phyloP scores from a whole-genome alignment of 176 grass and related monocot genomes.

The Avena atlantica region DNA sequence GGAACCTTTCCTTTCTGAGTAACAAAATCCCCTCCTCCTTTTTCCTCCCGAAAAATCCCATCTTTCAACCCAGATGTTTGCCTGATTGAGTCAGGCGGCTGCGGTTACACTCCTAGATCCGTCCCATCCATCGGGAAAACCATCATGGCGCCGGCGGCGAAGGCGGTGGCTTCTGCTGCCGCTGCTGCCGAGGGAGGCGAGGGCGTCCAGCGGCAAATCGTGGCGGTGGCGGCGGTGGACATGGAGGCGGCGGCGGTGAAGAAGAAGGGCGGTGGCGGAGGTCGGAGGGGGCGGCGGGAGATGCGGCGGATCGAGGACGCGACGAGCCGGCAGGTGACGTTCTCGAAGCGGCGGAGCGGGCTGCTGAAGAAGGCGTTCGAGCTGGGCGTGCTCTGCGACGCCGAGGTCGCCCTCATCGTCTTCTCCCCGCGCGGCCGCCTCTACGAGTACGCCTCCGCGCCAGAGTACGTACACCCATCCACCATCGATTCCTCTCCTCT shows the following conservation, averaged over 20 bases:
- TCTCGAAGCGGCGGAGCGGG: slow-evolving; percentile 76
- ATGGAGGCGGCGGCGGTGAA: not conserved
- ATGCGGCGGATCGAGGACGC: slow-evolving; percentile 88
- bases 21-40: slow-evolving; percentile 22
- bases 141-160: not conserved
- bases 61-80: not conserved
- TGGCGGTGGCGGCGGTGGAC: not conserved
- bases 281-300: slow-evolving; percentile 65
- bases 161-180: not conserved
- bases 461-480: slow-evolving; percentile 43
- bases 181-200: not conserved
- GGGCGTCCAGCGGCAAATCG: slow-evolving; percentile 16
- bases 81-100: slow-evolving; percentile 20
- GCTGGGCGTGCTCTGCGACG: slow-evolving; percentile 85
- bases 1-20: slow-evolving; percentile 60
- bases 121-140: not conserved
- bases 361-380: slow-evolving; percentile 88
- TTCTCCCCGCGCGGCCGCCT: slow-evolving; percentile 74
- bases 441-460: slow-evolving; percentile 71
- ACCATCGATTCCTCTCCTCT: too few relatives aligned
- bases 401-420: slow-evolving; percentile 83
- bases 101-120: not conserved
- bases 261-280: not conserved
- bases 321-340: slow-evolving; percentile 86
- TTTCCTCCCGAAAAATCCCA: slow-evolving; percentile 4